A percentile compares a stretch with the other conserved stretches of the same genome.
Evolutionary conservation across 2,329 filamentous ascomycete genomes (phyloP).

Genomic region (Triangularia verruculosa): DNA sequence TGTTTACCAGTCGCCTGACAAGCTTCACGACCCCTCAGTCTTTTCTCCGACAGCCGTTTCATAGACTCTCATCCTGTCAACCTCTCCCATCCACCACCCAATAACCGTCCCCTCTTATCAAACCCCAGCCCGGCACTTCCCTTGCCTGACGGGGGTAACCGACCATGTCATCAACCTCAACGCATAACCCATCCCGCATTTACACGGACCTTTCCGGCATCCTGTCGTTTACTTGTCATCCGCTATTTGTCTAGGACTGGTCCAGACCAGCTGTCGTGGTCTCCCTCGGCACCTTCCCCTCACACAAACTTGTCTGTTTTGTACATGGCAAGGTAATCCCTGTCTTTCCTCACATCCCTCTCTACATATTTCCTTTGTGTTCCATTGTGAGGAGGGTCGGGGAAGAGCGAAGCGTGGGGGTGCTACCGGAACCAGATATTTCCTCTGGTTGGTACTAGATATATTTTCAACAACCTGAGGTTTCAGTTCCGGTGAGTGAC

Average conservation of each 20-base stretch:
- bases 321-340: background rate
- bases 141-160: background rate
- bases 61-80: background rate
- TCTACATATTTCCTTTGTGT: background rate
- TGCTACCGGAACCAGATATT: conserved; percentile 22
- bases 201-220: conserved; percentile 10
- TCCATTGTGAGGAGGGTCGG: background rate
- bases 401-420: background rate
- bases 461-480: background rate
- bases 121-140: background rate
- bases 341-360: background rate
- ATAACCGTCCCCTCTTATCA: background rate
- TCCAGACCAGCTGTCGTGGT: background rate
- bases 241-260: background rate
- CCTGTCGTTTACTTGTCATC: background rate
- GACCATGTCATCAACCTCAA: background rate
- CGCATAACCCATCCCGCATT: conserved; percentile 9
- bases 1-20: background rate
- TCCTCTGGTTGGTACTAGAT: conserved; percentile 23
- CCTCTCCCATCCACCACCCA: background rate
- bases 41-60: background rate
- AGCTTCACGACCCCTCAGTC: background rate
- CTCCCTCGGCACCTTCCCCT: background rate
- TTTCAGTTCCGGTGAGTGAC: background rate
- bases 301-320: background rate